Conservation (phyloP, 768 basidiomycete species). For the Boletus bicolor region DNA sequence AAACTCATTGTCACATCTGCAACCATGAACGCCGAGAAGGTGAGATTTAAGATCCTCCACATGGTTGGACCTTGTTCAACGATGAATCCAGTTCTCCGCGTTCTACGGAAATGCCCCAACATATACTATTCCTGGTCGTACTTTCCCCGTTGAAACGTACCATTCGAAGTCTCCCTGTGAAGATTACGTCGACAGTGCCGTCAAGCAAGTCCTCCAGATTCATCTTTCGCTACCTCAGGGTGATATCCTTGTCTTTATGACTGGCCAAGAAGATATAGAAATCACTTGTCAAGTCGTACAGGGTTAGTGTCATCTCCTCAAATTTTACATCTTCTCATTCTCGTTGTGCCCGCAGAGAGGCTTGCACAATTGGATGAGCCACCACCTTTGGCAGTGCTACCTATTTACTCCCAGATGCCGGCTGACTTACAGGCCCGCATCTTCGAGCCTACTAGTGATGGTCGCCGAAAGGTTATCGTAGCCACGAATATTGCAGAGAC, state of each 20-base stretch:
- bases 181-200: conserved; percentile 97
- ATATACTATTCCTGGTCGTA: conserved; percentile 91
- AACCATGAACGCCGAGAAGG: conserved; percentile 99
- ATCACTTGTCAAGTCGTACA: conserved; percentile 91
- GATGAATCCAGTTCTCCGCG: conserved; percentile 73
- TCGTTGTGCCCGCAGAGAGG: conserved; percentile 58
- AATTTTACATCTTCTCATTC: neutral
- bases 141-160: conserved; percentile 96
- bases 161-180: conserved; percentile 98
- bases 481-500: conserved; percentile 99
- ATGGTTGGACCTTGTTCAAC: neutral
- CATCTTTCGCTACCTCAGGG: conserved; percentile 90
- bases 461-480: conserved; percentile 93
- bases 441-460: conserved; percentile 91
- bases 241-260: conserved; percentile 98
- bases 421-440: conserved; percentile 98
- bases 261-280: conserved; percentile 99
- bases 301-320: conserved; percentile 45
- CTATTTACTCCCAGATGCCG: conserved; percentile 99
- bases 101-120: conserved; percentile 96
- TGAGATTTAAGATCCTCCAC: conserved; percentile 26
- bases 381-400: conserved; percentile 81
- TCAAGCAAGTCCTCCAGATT: conserved; percentile 97
- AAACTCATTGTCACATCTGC: conserved; percentile 98
- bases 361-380: conserved; percentile 90